These are phyloP conservation scores for Aspergillus ruber DNA, from an alignment of 2,329 filamentous ascomycete genomes.

Conservation along the genomic window DNA sequence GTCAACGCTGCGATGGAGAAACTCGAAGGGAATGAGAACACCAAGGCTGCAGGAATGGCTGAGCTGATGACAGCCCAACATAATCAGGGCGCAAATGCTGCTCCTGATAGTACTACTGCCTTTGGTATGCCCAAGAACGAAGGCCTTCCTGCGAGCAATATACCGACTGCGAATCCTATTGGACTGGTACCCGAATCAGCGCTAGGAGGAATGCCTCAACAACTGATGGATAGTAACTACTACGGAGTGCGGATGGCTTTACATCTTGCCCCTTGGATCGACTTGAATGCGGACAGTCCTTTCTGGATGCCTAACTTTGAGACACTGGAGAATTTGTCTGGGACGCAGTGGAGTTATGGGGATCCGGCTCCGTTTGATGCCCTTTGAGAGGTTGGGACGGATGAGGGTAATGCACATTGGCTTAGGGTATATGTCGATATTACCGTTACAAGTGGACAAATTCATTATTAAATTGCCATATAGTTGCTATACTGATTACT, in stretches of 20 bases:
- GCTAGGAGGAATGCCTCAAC: not conserved
- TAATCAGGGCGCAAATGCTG: conserved; percentile 5
- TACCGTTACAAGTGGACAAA: too few species aligned
- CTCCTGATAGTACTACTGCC: not conserved
- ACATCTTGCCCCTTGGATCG: conserved; percentile 36
- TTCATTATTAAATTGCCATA: too few species aligned
- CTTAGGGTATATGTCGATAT: too few species aligned
- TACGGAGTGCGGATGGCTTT: conserved; percentile 34
- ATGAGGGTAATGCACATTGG: too few species aligned
- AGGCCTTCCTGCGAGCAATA: conserved; percentile 5
- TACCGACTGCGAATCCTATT: conserved; percentile 1
- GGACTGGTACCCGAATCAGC: conserved; percentile 9
- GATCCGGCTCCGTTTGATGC: conserved; percentile 24
- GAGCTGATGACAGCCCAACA: conserved; percentile 37
- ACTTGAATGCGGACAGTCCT: conserved; percentile 28
- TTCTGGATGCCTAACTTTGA: conserved; percentile 38
- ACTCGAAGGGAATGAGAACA: conserved; percentile 32
- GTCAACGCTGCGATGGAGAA: conserved; percentile 45
- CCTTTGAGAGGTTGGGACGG: conserved; percentile 14
- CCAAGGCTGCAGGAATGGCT: conserved; percentile 30
- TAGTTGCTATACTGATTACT: too few species aligned
- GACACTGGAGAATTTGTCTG: conserved; percentile 26
- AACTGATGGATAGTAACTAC: conserved; percentile 20
- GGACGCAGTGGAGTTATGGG: conserved; percentile 22
- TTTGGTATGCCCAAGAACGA: conserved; percentile 13